Base-by-base conservation (phyloP, 2,329 filamentous ascomycete species). In the Colletotrichum lindemuthianum region DNA sequence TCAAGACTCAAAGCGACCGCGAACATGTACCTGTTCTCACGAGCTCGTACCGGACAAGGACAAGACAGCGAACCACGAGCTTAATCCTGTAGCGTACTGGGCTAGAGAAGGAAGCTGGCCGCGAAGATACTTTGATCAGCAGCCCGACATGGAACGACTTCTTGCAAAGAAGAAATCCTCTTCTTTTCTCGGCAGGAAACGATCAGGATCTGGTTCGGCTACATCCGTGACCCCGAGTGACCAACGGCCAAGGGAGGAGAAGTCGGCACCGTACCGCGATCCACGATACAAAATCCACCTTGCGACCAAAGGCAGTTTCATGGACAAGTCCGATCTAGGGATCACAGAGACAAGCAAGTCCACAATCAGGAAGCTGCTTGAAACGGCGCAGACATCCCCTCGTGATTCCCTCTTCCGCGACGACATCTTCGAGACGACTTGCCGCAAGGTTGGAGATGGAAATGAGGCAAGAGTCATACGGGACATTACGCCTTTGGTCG, bases 381-480 rank as follows among this genome's bases (percentile, higher is more conserved):
- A 73, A 6, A 52, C 10, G 1, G 57, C 73, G 13, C 75, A 80
- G 59, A 45, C 66, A 6, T 34, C 73, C 45, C 79, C 77, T 16
- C 7, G 68, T 6, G 60, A 76, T 12, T 71, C 76, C 0, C 65
- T 81, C 6, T 82, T 82, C 68, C 55, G 59, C 8, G 74, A 79
- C 49, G 72, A 78, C 54, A 37, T 79, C 6, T 81, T 82, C 57
- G 63, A 76, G 11, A 47, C 59, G 40, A 72, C 75, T 34, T 81
- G 72, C 60, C 15, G 69, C 36, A 77, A 65, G 13, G 54, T 80
- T 16, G 58, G 70, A 34, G 65, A 70, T 16, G 73, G 65, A 59
- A 80, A 81, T 59, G 73, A 79, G 66, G 71, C 76, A 5, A 71
- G 67, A 61, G 69, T 82, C n/a, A 73, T 79, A 39, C 74, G 69